A percentile compares a stretch with the other conserved stretches of the same genome.
Conservation (phyloP, 192 early-diverging fungal species). For the Kickxella alabastrina region DNA sequence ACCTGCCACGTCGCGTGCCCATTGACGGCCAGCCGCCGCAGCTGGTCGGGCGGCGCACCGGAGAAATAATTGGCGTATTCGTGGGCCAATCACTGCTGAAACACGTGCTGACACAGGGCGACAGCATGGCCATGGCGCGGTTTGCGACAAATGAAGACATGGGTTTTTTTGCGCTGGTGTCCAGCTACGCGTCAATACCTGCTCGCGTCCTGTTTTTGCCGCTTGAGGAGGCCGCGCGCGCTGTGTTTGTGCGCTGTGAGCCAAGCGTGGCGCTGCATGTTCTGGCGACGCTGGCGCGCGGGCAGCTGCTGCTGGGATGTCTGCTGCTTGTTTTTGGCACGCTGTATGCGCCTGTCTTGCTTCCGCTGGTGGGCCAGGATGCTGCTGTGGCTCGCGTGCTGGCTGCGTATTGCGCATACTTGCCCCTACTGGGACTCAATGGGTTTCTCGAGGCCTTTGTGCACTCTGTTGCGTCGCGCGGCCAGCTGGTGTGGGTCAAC, state of each 20-base stretch:
- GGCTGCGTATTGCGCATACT: conserved; percentile 79
- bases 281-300: conserved; percentile 19
- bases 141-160: conserved; percentile 57
- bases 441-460: conserved; percentile 93
- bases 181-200: conserved; percentile 88
- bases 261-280: conserved; percentile 13
- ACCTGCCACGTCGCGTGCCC: background rate
- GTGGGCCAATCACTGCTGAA: conserved; percentile 88
- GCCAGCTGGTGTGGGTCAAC: conserved; percentile 60
- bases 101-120: conserved; percentile 92
- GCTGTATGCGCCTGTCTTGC: conserved; percentile 64
- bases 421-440: conserved; percentile 93
- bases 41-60: conserved; percentile 55
- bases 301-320: conserved; percentile 61
- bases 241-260: conserved; percentile 57
- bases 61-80: conserved; percentile 71
- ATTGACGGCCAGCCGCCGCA: conserved; percentile 15
- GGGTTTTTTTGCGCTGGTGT: conserved; percentile 80
- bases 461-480: conserved; percentile 73
- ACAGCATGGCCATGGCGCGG: conserved; percentile 81
- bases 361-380: conserved; percentile 56
- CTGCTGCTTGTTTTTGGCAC: conserved; percentile 78
- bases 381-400: conserved; percentile 57
- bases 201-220: conserved; percentile 90
- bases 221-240: conserved; percentile 85